Conservation (phyloP, 257 asterid species). For the Salvia splendens region DNA sequence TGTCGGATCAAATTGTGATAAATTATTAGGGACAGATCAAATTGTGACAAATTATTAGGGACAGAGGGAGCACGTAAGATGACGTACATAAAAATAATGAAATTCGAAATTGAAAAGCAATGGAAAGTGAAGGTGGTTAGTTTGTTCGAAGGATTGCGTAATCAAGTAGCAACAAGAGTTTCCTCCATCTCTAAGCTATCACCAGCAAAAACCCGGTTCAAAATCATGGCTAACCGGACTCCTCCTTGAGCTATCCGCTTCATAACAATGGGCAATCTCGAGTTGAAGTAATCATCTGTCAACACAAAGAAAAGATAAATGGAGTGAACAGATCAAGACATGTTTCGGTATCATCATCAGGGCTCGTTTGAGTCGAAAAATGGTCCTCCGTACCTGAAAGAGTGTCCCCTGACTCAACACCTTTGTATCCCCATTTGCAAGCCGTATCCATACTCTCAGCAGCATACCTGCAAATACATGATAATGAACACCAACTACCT, state of each 20-base stretch:
- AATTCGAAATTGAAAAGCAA: not conserved
- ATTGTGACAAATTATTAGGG: not conserved
- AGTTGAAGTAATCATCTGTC: slow-evolving; percentile 70
- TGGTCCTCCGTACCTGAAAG: slow-evolving; percentile 55
- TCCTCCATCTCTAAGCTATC: slow-evolving; percentile 30
- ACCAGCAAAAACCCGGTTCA: slow-evolving; percentile 62
- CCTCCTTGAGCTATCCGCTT: slow-evolving; percentile 95
- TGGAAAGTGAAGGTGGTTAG: not conserved
- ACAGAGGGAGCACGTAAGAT: not conserved
- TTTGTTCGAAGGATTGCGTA: not conserved
- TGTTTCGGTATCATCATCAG: not conserved
- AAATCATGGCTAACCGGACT: slow-evolving; percentile 80
- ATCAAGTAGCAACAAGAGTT: slow-evolving; percentile 37
- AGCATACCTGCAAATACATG: slow-evolving; percentile 56
- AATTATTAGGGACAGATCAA: not conserved
- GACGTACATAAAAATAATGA: not conserved
- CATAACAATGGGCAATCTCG: slow-evolving; percentile 78
- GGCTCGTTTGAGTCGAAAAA: not conserved
- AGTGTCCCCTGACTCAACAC: slow-evolving; percentile 73
- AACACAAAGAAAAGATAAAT: not conserved
- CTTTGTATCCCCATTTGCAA: slow-evolving; percentile 88
- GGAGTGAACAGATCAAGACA: not conserved
- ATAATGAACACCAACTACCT: not conserved
- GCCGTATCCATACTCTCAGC: slow-evolving; percentile 76
- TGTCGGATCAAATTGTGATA: no score